A percentile compares a stretch with the other conserved stretches of the same genome.
Conservation (phyloP, 306 rosid species). For the Vicia villosa region DNA sequence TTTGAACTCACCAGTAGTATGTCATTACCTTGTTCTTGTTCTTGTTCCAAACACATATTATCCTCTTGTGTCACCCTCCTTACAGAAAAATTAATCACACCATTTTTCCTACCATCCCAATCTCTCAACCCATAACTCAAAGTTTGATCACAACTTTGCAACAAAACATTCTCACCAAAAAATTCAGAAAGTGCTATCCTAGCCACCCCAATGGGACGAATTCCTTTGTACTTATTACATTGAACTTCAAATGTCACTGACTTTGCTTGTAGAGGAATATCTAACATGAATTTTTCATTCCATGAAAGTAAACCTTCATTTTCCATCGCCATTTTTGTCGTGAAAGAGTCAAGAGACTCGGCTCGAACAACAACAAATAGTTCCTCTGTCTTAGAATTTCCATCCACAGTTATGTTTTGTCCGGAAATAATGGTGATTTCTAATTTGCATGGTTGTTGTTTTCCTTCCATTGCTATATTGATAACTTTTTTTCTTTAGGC, state of each 20-base stretch:
- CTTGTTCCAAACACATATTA: neutral
- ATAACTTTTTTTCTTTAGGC: neutral
- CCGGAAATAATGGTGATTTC: constrained; percentile 56
- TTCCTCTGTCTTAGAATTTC: constrained; percentile 24
- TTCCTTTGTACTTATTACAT: constrained; percentile 39
- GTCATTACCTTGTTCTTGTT: constrained; percentile 4
- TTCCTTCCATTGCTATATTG: constrained; percentile 31
- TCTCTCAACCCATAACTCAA: constrained; percentile 61
- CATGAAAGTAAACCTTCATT: constrained; percentile 41
- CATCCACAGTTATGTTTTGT: constrained; percentile 43
- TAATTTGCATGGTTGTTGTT: constrained; percentile 16
- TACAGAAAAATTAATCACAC: constrained; percentile 58
- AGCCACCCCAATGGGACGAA: constrained; percentile 46
- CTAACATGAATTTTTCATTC: constrained; percentile 53
- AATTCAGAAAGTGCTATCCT: constrained; percentile 59
- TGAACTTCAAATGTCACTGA: constrained; percentile 50
- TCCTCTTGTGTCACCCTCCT: constrained; percentile 25
- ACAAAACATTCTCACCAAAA: neutral
- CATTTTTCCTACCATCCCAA: constrained; percentile 50
- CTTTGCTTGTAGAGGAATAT: constrained; percentile 44
- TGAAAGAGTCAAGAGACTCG: constrained; percentile 33
- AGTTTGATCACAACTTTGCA: constrained; percentile 41
- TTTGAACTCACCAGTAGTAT: neutral
- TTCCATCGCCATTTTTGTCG: constrained; percentile 39
- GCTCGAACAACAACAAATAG: constrained; percentile 46